phyloP scores from a whole-genome alignment of 148 eudicot species.

The Spergularia marina region DNA sequence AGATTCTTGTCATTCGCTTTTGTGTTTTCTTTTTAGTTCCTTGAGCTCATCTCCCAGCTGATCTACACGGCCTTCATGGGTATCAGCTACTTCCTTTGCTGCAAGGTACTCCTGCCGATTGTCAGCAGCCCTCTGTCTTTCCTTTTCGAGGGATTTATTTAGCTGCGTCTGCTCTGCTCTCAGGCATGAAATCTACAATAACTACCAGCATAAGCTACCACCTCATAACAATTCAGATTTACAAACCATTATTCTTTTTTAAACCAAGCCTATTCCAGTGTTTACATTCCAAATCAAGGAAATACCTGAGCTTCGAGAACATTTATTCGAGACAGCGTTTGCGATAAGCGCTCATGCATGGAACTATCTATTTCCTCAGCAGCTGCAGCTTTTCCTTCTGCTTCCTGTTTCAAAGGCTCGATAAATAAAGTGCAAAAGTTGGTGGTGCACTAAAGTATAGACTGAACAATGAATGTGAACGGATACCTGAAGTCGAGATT shows the following conservation, averaged over 20 bases:
- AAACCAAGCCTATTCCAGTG: background rate
- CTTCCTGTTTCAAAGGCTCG: slow-evolving; percentile 62
- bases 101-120: slow-evolving; percentile 91
- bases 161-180: slow-evolving; percentile 95
- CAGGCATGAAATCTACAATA: slow-evolving; percentile 81
- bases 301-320: slow-evolving; percentile 97
- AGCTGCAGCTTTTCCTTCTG: slow-evolving; percentile 84
- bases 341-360: slow-evolving; percentile 81
- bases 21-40: slow-evolving; percentile 85
- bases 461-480: background rate
- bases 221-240: background rate
- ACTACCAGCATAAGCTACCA: slow-evolving; percentile 28
- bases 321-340: slow-evolving; percentile 88
- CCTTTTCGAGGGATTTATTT: slow-evolving; percentile 85
- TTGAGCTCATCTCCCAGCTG: slow-evolving; percentile 81
- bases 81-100: slow-evolving; percentile 83
- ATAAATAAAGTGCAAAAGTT: slow-evolving; percentile 13
- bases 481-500: slow-evolving; percentile 81
- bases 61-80: slow-evolving; percentile 73
- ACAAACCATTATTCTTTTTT: background rate
- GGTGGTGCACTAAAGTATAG: slow-evolving; percentile 1
- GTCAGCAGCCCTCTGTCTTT: slow-evolving; percentile 97
- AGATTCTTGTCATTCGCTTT: slow-evolving; percentile 79
- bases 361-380: slow-evolving; percentile 95
- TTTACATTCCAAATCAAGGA: slow-evolving; percentile 12